Conservation (phyloP, 23 red algal genomes). For the Pyropia yezoensis region DNA sequence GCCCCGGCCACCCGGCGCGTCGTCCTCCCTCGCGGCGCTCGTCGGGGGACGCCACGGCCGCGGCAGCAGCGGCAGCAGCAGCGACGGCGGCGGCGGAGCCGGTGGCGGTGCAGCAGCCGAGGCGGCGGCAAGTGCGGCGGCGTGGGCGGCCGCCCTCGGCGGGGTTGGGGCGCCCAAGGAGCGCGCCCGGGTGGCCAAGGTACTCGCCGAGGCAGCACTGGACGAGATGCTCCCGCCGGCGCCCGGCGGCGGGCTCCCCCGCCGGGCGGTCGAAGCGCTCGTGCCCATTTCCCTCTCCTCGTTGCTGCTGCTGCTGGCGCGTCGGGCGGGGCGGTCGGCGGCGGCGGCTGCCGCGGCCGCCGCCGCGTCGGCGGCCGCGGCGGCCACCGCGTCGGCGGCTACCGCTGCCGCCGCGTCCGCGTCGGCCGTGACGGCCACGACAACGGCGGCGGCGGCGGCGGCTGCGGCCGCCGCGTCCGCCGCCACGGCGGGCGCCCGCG, state of each 20-base stretch:
- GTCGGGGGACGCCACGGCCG: too few relatives aligned
- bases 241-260: constrained; percentile 27
- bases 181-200: constrained; percentile 32
- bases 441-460: constrained; percentile 22
- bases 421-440: constrained; percentile 36
- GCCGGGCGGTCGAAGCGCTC: constrained; percentile 21
- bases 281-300: constrained; percentile 10
- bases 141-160: too few relatives aligned
- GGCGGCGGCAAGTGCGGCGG: too few relatives aligned
- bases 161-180: constrained; percentile 12
- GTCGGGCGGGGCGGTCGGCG: not conserved
- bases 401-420: constrained; percentile 37
- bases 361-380: constrained; percentile 29
- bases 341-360: not conserved
- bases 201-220: constrained; percentile 17
- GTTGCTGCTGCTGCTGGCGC: not conserved
- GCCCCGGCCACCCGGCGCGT: too few relatives aligned
- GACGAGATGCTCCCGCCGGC: constrained; percentile 38
- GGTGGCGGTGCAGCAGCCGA: too few relatives aligned
- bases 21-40: too few relatives aligned
- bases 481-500: too few relatives aligned
- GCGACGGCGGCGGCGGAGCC: too few relatives aligned
- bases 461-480: constrained; percentile 44
- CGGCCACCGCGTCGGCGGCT: constrained; percentile 37
- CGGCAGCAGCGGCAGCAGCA: too few relatives aligned